Evolutionary conservation across 345 rosid genomes (phyloP).

Genomic region (rapeseed (Brassica napus)): Da-Ae NC_063445.1:6742501-6743000

Average conservation of each 20-base stretch:
- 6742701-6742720: background rate
- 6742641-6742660: conserved; percentile 99
- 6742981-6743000: conserved; percentile 83
- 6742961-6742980: conserved; percentile 98
- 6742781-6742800: conserved; percentile 97
- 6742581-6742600: conserved; percentile 74
- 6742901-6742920: conserved; percentile 98
- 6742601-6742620: conserved; percentile 91
- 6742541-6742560: background rate
- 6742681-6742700: background rate
- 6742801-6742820: conserved; percentile 86
- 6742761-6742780: conserved; percentile 96
- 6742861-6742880: background rate
- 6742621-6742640: conserved; percentile 90
- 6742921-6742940: conserved; percentile 97
- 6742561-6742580: conserved; percentile 28
- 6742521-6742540: background rate
- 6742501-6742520: background rate
- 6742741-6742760: conserved; percentile 97
- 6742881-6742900: conserved; percentile 73
- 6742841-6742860: background rate
- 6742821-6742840: background rate
- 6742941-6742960: conserved; percentile 98
- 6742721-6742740: conserved; percentile 53
- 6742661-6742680: conserved; percentile 45